phyloP scores from a whole-genome alignment of 345 rosid species.

The Murraya paniculata region DNA sequence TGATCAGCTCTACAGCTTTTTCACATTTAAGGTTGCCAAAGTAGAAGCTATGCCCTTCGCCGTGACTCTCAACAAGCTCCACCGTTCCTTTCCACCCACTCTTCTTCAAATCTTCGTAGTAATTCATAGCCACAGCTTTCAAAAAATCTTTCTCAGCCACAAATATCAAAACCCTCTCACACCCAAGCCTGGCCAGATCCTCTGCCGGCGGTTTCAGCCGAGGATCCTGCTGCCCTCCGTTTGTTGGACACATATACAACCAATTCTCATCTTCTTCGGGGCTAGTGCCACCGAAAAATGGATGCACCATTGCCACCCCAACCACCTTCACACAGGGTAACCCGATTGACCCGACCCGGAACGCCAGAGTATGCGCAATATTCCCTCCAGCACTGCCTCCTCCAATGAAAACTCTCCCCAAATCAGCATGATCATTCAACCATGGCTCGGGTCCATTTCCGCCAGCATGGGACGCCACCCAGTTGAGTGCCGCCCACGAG shows the following conservation, averaged over 20 bases:
- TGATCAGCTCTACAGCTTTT: slow-evolving; percentile 20
- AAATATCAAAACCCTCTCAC: slow-evolving; percentile 32
- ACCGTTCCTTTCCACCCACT: slow-evolving; percentile 31
- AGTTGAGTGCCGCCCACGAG: slow-evolving; percentile 45
- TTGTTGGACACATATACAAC: slow-evolving; percentile 38
- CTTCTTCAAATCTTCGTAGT: slow-evolving; percentile 25
- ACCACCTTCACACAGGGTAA: slow-evolving; percentile 21
- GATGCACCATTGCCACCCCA: slow-evolving; percentile 47
- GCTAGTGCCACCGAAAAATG: slow-evolving; percentile 41
- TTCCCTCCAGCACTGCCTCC: slow-evolving; percentile 50
- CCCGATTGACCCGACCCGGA: slow-evolving; percentile 30
- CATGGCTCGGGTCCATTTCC: slow-evolving; percentile 37
- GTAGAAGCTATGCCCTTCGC: slow-evolving; percentile 35
- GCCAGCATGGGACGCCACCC: slow-evolving; percentile 35
- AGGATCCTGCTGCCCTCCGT: slow-evolving; percentile 36
- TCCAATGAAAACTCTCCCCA: slow-evolving; percentile 24
- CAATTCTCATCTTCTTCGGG: slow-evolving; percentile 35
- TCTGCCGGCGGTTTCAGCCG: slow-evolving; percentile 33
- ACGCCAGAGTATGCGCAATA: slow-evolving; percentile 27
- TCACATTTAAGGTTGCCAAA: slow-evolving; percentile 11
- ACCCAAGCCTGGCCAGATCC: slow-evolving; percentile 33
- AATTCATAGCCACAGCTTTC: slow-evolving; percentile 9
- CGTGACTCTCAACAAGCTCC: slow-evolving; percentile 26
- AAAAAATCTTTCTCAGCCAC: slow-evolving; percentile 41
- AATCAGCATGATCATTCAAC: slow-evolving; percentile 35